Evolutionary conservation across 768 basidiomycete species (phyloP).

Genomic region (Amanita molliuscula): DNA sequence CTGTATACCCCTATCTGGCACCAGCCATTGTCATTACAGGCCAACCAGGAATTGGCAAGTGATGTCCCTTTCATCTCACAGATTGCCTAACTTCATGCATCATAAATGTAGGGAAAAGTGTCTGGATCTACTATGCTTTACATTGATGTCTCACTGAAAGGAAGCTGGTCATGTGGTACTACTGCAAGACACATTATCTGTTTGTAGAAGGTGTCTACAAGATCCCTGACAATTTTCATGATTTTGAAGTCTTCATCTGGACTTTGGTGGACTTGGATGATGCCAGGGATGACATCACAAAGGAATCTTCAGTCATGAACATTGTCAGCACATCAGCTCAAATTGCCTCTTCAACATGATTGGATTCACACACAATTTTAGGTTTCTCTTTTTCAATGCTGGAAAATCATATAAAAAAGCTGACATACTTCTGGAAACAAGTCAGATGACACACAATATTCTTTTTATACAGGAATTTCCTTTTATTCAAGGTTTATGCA

Average conservation of each 20-base stretch:
- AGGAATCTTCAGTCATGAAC: too few species aligned
- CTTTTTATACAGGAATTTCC: too few species aligned
- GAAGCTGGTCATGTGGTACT: slow-evolving; percentile 12
- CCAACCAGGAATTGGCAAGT: slow-evolving; percentile 11
- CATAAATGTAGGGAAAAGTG: slow-evolving; percentile 10
- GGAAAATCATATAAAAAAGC: too few species aligned
- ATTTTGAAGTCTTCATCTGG: slow-evolving; percentile 10
- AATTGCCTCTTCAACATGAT: too few species aligned
- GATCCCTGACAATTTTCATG: slow-evolving; percentile 7
- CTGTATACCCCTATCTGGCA: slow-evolving; percentile 5
- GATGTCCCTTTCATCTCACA: slow-evolving; percentile 3
- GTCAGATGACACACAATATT: too few species aligned
- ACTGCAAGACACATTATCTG: slow-evolving; percentile 5
- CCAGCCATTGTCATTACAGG: slow-evolving; percentile 7
- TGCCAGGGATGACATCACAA: too few species aligned
- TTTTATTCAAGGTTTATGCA: too few species aligned
- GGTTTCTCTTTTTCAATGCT: too few species aligned
- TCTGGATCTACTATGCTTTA: slow-evolving; percentile 11
- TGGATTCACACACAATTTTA: too few species aligned
- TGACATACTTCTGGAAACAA: too few species aligned
- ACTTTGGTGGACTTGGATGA: slow-evolving; percentile 12
- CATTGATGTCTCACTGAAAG: slow-evolving; percentile 11
- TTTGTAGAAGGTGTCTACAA: slow-evolving; percentile 13
- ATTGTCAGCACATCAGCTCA: too few species aligned
- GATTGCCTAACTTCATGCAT: slow-evolving; percentile 4